A percentile compares a stretch with the other conserved stretches of the same genome.
phyloP scores from a whole-genome alignment of 768 basidiomycete species.

The Russula sp. region DNA sequence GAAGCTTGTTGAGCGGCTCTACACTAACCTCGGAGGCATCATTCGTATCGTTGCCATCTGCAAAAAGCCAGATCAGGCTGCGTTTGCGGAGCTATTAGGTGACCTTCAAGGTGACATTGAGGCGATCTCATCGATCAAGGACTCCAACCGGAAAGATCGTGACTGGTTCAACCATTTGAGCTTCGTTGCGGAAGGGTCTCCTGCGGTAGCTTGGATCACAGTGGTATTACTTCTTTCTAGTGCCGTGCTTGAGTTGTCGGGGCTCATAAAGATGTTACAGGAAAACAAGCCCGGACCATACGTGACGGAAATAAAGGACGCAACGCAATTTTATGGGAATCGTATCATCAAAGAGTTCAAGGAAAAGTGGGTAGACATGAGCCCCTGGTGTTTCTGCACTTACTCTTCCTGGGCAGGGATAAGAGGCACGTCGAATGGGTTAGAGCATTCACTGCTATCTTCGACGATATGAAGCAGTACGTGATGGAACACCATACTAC shows the following conservation, averaged over 20 bases:
- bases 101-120: conserved; percentile 73
- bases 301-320: conserved; percentile 81
- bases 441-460: conserved; percentile 58
- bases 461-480: conserved; percentile 81
- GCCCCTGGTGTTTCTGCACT: neutral
- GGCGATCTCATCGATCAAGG: conserved; percentile 76
- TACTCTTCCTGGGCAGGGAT: conserved; percentile 53
- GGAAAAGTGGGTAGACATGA: conserved; percentile 64
- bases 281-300: conserved; percentile 79
- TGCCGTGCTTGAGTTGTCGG: conserved; percentile 5
- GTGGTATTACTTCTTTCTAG: conserved; percentile 45
- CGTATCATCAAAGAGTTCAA: conserved; percentile 90
- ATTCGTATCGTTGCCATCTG: conserved; percentile 67
- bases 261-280: conserved; percentile 32
- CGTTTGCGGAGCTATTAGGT: conserved; percentile 54
- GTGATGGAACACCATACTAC: conserved; percentile 82
- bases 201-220: conserved; percentile 84
- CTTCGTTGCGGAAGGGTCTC: conserved; percentile 76
- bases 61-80: conserved; percentile 70
- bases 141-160: conserved; percentile 71
- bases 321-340: conserved; percentile 84
- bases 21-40: conserved; percentile 63
- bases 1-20: conserved; percentile 61
- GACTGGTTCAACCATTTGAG: conserved; percentile 83
- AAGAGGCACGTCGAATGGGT: conserved; percentile 89